Conservation (phyloP, 208 protist species). For the Trichomonas gallinae region DNA sequence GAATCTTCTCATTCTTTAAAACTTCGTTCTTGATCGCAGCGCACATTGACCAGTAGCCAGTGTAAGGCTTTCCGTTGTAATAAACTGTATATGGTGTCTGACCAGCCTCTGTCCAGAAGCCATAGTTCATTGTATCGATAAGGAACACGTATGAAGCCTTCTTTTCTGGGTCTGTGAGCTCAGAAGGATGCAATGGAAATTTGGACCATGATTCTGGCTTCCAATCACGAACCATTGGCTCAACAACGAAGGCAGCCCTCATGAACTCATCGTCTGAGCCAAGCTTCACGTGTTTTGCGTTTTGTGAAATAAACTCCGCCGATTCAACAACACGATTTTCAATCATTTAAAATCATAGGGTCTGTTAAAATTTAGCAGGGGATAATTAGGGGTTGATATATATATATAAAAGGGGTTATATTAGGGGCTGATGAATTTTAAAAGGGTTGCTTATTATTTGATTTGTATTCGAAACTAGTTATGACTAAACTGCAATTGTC, state of each 20-base stretch:
- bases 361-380: too few species aligned
- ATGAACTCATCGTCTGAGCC: background rate
- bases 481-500: too few species aligned
- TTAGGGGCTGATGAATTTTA: too few species aligned
- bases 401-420: too few species aligned
- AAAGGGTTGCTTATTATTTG: too few species aligned
- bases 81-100: background rate
- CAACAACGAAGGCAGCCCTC: background rate
- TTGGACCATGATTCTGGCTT: background rate
- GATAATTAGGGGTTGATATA: too few species aligned
- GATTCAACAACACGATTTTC: background rate
- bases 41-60: background rate
- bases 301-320: background rate
- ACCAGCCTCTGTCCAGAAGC: background rate
- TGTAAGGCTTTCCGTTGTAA: background rate
- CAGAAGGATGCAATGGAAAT: background rate
- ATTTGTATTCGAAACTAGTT: too few species aligned
- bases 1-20: background rate
- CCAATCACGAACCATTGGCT: background rate
- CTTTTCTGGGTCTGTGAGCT: background rate
- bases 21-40: background rate
- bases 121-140: background rate
- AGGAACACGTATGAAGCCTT: background rate
- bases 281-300: background rate
- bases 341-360: background rate